Evolutionary conservation across 441 rosid species (phyloP).

Genomic region (Bruguiera hainesii): DNA sequence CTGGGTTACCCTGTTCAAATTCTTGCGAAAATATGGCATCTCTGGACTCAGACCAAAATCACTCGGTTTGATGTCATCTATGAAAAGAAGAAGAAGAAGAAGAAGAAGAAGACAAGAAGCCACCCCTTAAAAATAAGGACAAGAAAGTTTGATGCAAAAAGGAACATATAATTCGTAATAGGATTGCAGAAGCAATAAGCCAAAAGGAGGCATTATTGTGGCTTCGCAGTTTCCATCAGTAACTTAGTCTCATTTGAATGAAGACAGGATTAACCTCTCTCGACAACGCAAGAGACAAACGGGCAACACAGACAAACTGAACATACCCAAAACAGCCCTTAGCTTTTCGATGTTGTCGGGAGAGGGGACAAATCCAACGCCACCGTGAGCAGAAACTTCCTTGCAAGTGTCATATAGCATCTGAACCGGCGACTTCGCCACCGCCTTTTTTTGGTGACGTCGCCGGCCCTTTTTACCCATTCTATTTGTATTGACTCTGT

Average conservation of each 20-base stretch:
- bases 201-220: not conserved
- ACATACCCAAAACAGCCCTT: slow-evolving; percentile 64
- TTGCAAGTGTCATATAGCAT: slow-evolving; percentile 63
- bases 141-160: not conserved
- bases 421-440: slow-evolving; percentile 45
- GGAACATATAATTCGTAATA: not conserved
- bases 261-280: not conserved
- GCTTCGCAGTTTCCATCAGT: not conserved
- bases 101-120: not conserved
- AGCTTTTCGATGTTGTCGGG: slow-evolving; percentile 52
- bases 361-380: slow-evolving; percentile 58
- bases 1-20: slow-evolving; percentile 22
- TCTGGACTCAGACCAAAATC: slow-evolving; percentile 56
- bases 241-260: no score
- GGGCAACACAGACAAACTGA: not conserved
- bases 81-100: not conserved
- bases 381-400: slow-evolving; percentile 52
- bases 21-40: slow-evolving; percentile 43
- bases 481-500: slow-evolving; percentile 18
- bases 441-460: slow-evolving; percentile 25
- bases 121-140: slow-evolving; percentile 9
- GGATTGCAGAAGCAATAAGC: not conserved
- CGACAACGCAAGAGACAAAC: not conserved
- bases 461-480: slow-evolving; percentile 46
- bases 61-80: slow-evolving; percentile 57